Conservation (phyloP, 441 rosid genomes). For the Populus tomentosa region DNA sequence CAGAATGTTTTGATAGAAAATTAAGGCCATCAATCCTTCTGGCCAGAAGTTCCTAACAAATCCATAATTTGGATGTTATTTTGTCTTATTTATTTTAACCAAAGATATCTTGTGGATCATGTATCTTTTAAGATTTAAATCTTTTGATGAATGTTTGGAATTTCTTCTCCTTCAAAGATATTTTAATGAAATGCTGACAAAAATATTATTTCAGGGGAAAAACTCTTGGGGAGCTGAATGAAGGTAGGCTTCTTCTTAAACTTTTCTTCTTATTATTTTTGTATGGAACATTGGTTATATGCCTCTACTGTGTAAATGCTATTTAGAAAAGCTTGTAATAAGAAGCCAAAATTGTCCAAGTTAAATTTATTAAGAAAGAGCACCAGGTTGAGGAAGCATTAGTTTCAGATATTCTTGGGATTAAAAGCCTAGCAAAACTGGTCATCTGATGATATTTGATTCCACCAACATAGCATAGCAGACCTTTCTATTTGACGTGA, state of each 20-base stretch:
- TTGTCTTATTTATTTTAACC: too few relatives aligned
- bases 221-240: constrained; percentile 39
- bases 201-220: constrained; percentile 39
- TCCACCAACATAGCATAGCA: too few relatives aligned
- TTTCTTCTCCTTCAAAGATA: constrained; percentile 16
- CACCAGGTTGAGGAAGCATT: not conserved
- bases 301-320: not conserved
- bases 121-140: not conserved
- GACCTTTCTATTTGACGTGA: too few relatives aligned
- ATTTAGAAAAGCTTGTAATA: not conserved
- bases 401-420: not conserved
- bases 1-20: not conserved
- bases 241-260: constrained; percentile 28
- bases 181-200: constrained; percentile 17
- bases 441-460: not conserved
- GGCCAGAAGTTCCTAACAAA: not conserved
- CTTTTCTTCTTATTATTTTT: not conserved
- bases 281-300: not conserved
- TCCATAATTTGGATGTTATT: too few relatives aligned
- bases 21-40: not conserved
- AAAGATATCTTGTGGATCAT: not conserved
- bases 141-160: not conserved
- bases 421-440: not conserved
- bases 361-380: not conserved
- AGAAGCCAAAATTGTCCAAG: not conserved